Percentiles rank a stretch among this genome's conserved stretches.
Conservation (phyloP, 2,329 filamentous ascomycete species). For the Talaromyces rugulosus region DNA sequence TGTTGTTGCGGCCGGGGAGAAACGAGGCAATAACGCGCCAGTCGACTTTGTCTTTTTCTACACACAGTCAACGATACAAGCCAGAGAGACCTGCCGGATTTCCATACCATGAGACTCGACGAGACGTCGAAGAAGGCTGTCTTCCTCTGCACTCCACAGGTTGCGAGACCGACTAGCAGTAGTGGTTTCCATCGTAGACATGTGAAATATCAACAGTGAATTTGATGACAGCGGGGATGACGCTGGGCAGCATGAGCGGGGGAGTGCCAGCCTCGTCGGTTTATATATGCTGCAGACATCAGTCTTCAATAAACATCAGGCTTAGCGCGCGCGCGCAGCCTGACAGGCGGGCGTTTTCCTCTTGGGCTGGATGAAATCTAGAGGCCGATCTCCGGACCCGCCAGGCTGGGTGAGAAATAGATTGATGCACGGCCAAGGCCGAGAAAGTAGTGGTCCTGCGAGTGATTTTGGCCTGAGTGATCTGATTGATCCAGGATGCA, state of each 20-base stretch:
- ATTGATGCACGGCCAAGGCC: neutral
- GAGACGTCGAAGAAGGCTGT: slow-evolving; percentile 8
- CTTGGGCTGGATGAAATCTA: neutral
- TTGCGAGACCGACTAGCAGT: slow-evolving; percentile 9
- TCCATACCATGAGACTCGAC: slow-evolving; percentile 11
- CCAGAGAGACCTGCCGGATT: neutral
- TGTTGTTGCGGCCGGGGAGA: slow-evolving; percentile 14
- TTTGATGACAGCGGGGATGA: neutral
- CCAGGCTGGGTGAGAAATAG: neutral
- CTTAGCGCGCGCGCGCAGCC: neutral
- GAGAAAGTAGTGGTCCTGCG: neutral
- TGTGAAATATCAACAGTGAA: neutral
- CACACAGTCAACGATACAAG: neutral
- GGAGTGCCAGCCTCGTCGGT: neutral
- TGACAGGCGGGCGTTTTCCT: neutral
- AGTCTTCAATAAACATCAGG: neutral
- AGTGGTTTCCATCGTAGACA: slow-evolving; percentile 7
- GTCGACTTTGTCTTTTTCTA: slow-evolving; percentile 14
- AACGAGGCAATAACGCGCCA: slow-evolving; percentile 13
- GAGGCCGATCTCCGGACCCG: neutral
- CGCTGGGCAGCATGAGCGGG: neutral
- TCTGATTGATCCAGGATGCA: neutral
- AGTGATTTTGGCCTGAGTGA: neutral
- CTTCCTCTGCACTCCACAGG: slow-evolving; percentile 12
- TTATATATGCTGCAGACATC: neutral